Evolutionary conservation across 192 early-diverging fungal species (phyloP).

Genomic region (Coemansia sp.): DNA sequence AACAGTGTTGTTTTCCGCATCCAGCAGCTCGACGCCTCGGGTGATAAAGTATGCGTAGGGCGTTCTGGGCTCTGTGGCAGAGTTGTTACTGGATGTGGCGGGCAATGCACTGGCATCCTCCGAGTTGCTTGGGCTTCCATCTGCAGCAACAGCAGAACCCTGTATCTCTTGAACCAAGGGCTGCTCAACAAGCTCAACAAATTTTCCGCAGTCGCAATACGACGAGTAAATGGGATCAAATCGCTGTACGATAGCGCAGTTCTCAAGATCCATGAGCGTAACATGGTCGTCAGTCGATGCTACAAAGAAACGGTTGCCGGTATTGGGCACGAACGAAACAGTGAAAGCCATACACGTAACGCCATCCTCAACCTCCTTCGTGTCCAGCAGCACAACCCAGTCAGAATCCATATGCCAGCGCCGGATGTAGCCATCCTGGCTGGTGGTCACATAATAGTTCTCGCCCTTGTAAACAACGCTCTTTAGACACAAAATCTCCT

Average conservation of each 20-base stretch:
- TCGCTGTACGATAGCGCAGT: conserved; percentile 56
- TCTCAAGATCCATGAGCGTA: conserved; percentile 89
- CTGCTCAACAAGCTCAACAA: conserved; percentile 72
- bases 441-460: conserved; percentile 83
- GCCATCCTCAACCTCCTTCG: conserved; percentile 74
- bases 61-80: conserved; percentile 17
- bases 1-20: conserved; percentile 70
- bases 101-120: neutral
- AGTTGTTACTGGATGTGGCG: neutral
- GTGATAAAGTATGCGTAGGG: conserved; percentile 79
- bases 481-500: conserved; percentile 87
- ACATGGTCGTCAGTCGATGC: conserved; percentile 88
- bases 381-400: conserved; percentile 70
- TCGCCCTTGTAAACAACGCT: conserved; percentile 72
- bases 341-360: conserved; percentile 96
- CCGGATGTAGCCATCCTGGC: conserved; percentile 93
- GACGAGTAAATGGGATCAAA: conserved; percentile 79
- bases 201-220: conserved; percentile 94
- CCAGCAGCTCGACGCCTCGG: conserved; percentile 87
- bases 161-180: conserved; percentile 37
- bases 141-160: conserved; percentile 16
- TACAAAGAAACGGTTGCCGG: conserved; percentile 91
- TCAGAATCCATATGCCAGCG: conserved; percentile 84
- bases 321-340: conserved; percentile 88
- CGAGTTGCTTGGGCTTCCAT: neutral